A percentile compares a stretch with the other conserved stretches of the same genome.
These are phyloP conservation scores for Botryotinia convoluta DNA, from an alignment of 2,329 filamentous ascomycete species.

Conservation along the genomic window DNA sequence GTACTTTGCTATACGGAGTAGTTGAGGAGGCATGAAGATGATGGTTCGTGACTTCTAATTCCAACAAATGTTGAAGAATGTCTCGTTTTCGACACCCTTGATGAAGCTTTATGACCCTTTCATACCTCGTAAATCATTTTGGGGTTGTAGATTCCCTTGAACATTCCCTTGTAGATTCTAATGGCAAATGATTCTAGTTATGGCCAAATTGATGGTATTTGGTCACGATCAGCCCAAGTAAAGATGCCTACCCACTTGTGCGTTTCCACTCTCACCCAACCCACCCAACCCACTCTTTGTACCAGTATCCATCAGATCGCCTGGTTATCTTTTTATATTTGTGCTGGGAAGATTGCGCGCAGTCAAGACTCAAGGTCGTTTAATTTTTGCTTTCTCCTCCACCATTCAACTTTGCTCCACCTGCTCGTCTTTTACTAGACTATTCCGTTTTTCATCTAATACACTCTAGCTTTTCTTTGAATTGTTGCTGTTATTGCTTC, in stretches of 20 bases:
- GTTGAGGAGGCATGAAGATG: background rate
- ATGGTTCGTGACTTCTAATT: background rate
- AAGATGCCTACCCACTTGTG: background rate
- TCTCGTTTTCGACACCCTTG: background rate
- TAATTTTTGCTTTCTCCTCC: background rate
- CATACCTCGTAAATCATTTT: background rate
- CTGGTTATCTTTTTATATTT: background rate
- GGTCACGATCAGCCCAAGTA: constrained; percentile 3
- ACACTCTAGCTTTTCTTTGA: background rate
- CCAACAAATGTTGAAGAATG: constrained; percentile 1
- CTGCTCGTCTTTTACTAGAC: background rate
- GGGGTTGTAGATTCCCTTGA: background rate
- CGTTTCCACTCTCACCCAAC: background rate
- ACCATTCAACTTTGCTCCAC: constrained; percentile 10
- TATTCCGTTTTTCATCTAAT: background rate
- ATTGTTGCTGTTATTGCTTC: background rate
- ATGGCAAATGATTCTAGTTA: background rate
- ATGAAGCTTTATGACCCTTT: background rate
- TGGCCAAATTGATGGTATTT: constrained; percentile 2
- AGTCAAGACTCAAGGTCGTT: background rate
- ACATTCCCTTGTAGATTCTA: background rate
- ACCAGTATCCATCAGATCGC: background rate
- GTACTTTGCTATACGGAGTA: background rate
- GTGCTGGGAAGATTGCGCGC: constrained; percentile 7
- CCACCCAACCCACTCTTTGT: background rate